Evolutionary conservation across 2,329 filamentous ascomycete species (phyloP).

Genomic region (Elsinoe arachidis): DNA sequence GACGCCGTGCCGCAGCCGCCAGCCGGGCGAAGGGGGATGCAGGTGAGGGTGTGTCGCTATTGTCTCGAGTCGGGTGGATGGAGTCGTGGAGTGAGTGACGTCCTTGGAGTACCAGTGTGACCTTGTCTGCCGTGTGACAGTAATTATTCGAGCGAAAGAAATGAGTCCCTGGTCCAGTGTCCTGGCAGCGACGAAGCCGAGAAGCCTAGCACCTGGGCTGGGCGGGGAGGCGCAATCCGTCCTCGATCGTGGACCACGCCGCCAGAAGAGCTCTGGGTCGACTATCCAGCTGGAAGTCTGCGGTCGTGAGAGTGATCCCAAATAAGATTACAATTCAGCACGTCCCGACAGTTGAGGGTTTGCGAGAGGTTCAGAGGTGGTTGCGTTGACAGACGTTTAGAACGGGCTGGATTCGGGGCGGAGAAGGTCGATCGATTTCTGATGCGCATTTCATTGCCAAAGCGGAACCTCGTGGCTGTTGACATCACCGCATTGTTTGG

Average conservation of each 20-base stretch:
- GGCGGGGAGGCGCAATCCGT: conserved; percentile 11
- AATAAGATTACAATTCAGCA: background rate
- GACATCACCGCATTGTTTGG: background rate
- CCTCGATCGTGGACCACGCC: background rate
- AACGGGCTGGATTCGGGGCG: background rate
- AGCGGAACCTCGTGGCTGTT: conserved; percentile 11
- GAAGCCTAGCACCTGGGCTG: background rate
- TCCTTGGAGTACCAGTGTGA: too few species aligned
- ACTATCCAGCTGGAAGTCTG: too few species aligned
- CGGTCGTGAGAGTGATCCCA: too few species aligned
- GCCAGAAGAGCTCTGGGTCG: too few species aligned
- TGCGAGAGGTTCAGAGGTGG: background rate
- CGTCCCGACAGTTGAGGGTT: background rate
- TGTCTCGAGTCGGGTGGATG: background rate
- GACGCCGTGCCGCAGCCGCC: conserved; percentile 16
- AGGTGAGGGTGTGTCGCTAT: background rate
- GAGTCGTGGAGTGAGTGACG: too few species aligned
- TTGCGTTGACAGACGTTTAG: background rate
- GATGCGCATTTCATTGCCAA: background rate
- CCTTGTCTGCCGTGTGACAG: too few species aligned
- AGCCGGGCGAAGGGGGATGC: conserved; percentile 15
- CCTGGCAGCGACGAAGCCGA: background rate
- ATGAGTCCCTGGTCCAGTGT: too few species aligned
- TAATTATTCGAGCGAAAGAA: too few species aligned
- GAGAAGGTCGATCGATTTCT: background rate